Conservation (phyloP, 1,284 basidiomycete species). For the Nidula niveotomentosa region DNA sequence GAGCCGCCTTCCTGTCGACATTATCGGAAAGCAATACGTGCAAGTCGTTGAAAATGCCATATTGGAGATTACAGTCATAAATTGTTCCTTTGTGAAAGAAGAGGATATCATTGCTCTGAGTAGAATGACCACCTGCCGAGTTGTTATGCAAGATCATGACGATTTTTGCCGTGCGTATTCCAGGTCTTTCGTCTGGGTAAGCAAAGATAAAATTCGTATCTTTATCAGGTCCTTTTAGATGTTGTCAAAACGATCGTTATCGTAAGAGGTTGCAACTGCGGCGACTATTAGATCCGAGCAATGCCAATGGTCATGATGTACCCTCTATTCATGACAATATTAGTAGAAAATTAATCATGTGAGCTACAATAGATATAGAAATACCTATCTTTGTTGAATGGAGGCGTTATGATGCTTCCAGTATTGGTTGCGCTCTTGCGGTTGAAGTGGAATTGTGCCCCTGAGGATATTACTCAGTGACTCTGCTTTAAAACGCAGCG, state of each 20-base stretch:
- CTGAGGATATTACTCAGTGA: too few relatives aligned
- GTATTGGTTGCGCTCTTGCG: too few relatives aligned
- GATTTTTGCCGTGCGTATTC: conserved; percentile 57
- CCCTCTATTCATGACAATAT: too few relatives aligned
- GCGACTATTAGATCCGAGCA: too few relatives aligned
- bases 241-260: conserved; percentile 57
- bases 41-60: conserved; percentile 1
- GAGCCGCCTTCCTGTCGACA: conserved; percentile 26
- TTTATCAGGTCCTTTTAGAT: conserved; percentile 40
- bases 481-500: too few relatives aligned
- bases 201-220: neutral
- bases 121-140: conserved; percentile 45
- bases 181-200: conserved; percentile 6
- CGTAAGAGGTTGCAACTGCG: conserved; percentile 41
- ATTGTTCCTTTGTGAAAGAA: conserved; percentile 59
- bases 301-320: too few relatives aligned
- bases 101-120: conserved; percentile 54
- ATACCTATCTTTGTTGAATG: too few relatives aligned
- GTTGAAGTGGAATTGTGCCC: too few relatives aligned
- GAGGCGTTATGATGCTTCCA: too few relatives aligned
- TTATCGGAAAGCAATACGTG: too few relatives aligned
- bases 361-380: too few relatives aligned
- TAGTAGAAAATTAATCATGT: too few relatives aligned
- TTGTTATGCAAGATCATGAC: conserved; percentile 39
- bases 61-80: conserved; percentile 55